These are phyloP conservation scores for Solanum pinnatisectum DNA, from an alignment of 257 asterid genomes.

Conservation along the genomic window DNA sequence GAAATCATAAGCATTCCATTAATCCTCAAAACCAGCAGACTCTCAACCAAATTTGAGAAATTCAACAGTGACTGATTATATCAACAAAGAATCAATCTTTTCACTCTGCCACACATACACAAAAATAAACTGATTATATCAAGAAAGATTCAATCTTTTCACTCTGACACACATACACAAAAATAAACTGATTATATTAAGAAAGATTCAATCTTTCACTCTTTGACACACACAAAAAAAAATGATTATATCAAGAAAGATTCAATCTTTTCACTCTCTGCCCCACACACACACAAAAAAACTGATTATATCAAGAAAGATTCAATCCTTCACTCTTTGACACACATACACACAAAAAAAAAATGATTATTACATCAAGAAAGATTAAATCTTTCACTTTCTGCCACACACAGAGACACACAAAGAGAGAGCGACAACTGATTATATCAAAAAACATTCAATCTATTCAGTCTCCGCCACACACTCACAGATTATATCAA, in stretches of 20 bases:
- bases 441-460: not conserved
- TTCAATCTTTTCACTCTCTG: not conserved
- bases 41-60: not conserved
- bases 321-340: not conserved
- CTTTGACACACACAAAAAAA: not conserved
- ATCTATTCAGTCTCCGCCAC: not conserved
- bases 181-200: not conserved
- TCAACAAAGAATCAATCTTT: not conserved
- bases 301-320: not conserved
- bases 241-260: not conserved
- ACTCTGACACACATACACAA: not conserved
- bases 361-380: not conserved
- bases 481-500: too few species aligned
- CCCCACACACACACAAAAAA: not conserved
- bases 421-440: not conserved
- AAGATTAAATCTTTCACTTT: not conserved
- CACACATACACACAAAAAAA: not conserved
- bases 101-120: not conserved
- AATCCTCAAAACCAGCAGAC: not conserved
- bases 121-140: not conserved
- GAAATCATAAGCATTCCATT: not conserved
- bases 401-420: not conserved
- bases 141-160: not conserved
- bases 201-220: not conserved
- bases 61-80: not conserved